Base-by-base conservation (phyloP, 192 early-diverging fungal genomes). In the Oehlia diaphana region DNA sequence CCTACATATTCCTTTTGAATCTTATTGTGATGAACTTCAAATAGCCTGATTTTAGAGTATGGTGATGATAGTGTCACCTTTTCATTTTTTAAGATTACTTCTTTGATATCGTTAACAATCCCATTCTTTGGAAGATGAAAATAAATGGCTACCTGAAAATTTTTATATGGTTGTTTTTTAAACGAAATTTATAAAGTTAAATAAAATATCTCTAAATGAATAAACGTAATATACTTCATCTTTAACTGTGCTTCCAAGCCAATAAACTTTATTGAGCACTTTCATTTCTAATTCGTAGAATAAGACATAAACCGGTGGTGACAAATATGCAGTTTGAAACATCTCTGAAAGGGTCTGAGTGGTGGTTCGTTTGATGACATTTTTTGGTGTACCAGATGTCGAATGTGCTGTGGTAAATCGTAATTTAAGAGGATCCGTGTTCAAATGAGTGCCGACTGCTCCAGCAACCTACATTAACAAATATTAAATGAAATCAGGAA, bases 211-310 rank as follows among this genome's bases (percentile, higher is more conserved):
- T 64, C 10, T 10, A 77, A 77, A 42, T 42, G 16, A 37, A 8
- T 28, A 19, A 42, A 42, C 39, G 7, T 9, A 42, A 42, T 53
- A 37, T 82, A 87, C 90, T 83, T 91, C 88, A n/a, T 96, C 93
- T 76, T 91, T 91, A 70, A 91, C 82, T 23, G 84, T 86, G 4
- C 86, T 86, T 53, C 92, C 91, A 19, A 95, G 85, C 81, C 86
- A 94, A 13, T 80, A 87, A 8, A 97, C 86, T 42, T 91, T 92
- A 13, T 97, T 74, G 66, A 79, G 81, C 53, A 91, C 88, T 83
- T 96, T 96, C 44, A 79, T 91, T 74, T 98, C 96, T 28, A 98
- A 83, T 83, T 99, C 96, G 83, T 97, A 99, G 74, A 87, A 89
- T 10, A 99, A 76, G 13, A 87, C 78, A 50, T 84, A 84, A 50